These are phyloP conservation scores for Sugiyamaella neomexicana DNA, from an alignment of 1,139 yeast genomes.

Conservation along the genomic window DNA sequence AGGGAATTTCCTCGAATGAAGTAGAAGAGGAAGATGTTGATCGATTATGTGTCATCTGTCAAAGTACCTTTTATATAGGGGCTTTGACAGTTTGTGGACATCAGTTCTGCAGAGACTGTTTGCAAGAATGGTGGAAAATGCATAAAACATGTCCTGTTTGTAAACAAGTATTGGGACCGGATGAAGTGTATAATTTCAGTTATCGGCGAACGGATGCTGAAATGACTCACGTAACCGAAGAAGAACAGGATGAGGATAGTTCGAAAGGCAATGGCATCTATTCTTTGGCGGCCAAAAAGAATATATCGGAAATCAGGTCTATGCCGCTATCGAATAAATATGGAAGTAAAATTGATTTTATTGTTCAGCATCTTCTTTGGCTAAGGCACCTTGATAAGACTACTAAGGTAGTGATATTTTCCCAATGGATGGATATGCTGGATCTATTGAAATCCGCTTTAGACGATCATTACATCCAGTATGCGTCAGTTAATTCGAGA, in stretches of 20 bases:
- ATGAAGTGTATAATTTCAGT: slow-evolving; percentile 61
- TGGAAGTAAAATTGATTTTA: slow-evolving; percentile 84
- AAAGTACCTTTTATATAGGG: slow-evolving; percentile 66
- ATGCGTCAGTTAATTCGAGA: slow-evolving; percentile 43
- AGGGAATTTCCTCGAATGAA: background rate
- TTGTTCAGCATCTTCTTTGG: slow-evolving; percentile 66
- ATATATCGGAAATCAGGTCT: slow-evolving; percentile 25
- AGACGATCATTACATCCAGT: slow-evolving; percentile 55
- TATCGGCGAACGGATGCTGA: slow-evolving; percentile 34
- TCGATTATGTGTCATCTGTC: slow-evolving; percentile 73
- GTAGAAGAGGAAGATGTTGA: slow-evolving; percentile 38
- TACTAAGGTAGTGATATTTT: slow-evolving; percentile 79
- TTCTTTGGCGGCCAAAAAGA: slow-evolving; percentile 26
- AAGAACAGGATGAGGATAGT: slow-evolving; percentile 13
- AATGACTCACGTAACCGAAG: slow-evolving; percentile 12
- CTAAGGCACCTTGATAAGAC: slow-evolving; percentile 57
- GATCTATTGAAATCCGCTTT: slow-evolving; percentile 68
- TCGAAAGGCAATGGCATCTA: slow-evolving; percentile 27
- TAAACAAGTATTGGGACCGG: slow-evolving; percentile 48
- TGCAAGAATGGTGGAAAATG: slow-evolving; percentile 65
- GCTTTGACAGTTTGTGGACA: slow-evolving; percentile 88
- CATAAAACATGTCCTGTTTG: slow-evolving; percentile 75
- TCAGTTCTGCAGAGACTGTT: slow-evolving; percentile 76
- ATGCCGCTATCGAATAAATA: slow-evolving; percentile 39
- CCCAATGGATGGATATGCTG: slow-evolving; percentile 83